Base-by-base conservation (phyloP, 2,329 filamentous ascomycete genomes). In the Fusarium euwallaceae region DNA sequence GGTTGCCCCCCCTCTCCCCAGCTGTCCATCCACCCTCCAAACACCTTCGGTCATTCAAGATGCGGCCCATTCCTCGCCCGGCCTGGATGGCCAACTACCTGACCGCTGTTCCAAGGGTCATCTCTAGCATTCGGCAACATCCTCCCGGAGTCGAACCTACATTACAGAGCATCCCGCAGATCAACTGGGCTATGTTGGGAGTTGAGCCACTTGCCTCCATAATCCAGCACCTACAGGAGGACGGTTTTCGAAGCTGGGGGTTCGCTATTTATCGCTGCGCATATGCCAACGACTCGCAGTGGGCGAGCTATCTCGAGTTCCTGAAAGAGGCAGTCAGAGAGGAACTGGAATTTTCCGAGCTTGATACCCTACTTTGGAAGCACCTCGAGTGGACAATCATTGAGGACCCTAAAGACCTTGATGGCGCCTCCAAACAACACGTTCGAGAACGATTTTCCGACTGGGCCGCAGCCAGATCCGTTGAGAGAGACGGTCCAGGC, bases 221-320 rank as follows among this genome's bases (percentile, higher is more conserved):
- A 1, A 74, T 74, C 2, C 29, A 20, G 2, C 16, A 59, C 8
- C 43, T 72, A 39, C 53, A 74, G 61, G 10, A 27, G 10, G 61
- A 45, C 1, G 58, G 34, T 0, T 74, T 72, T 36, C 36, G 43
- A 3, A 36, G 20, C 2, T 74, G 64, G 59, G 64, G 61, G 0
- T 69, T 70, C 5, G 62, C 62, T 22, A 34, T 70, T 12, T 72
- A 34, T 20, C 72, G 59, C 4, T 61, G 65, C 1, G 69, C 43
- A 5, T 74, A 74, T 27, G 24, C 64, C 0, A 27, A 45, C 16
- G 8, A 69, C 1, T 10, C 43, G 34, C 65, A 67, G 12, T 70
- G 72, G 69, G 53, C 39, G 17, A 67, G 32, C 5, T 75, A 75
- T 8, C 41, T 74, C 12, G 72, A 72, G 5, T 70, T 75, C 48